Evolutionary conservation across 306 rosid species (phyloP).

Genomic region (Hylodesmum podocarpum): DNA sequence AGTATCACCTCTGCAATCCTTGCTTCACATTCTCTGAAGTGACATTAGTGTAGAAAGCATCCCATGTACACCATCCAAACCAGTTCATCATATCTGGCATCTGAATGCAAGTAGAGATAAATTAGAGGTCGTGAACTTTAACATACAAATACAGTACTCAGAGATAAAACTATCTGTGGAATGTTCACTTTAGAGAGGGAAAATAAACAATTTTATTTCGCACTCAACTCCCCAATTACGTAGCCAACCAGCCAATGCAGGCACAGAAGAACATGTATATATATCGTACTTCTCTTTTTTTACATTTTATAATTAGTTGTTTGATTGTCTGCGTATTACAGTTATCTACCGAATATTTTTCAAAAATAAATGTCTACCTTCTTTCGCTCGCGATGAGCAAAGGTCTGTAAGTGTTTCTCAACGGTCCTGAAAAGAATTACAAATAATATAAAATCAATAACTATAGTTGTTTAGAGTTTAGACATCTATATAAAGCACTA

Average conservation of each 20-base stretch:
- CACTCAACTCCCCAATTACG: too few relatives aligned
- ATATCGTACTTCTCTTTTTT: too few relatives aligned
- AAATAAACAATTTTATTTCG: too few relatives aligned
- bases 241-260: too few relatives aligned
- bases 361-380: constrained; percentile 67
- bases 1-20: constrained; percentile 68
- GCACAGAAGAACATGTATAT: too few relatives aligned
- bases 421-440: constrained; percentile 50
- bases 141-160: neutral
- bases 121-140: neutral
- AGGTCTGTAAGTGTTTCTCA: constrained; percentile 81
- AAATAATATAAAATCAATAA: constrained; percentile 5
- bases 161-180: neutral
- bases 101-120: constrained; percentile 36
- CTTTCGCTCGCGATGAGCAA: constrained; percentile 80
- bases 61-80: constrained; percentile 99
- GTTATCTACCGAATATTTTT: too few relatives aligned
- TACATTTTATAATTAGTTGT: too few relatives aligned
- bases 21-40: constrained; percentile 75
- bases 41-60: constrained; percentile 88
- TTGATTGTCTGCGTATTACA: too few relatives aligned
- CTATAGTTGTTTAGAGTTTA: neutral
- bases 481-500: neutral
- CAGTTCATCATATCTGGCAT: constrained; percentile 93
- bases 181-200: neutral